Percentiles rank a stretch among this genome's conserved stretches.
Conservation (phyloP, 2,329 filamentous ascomycete genomes). For the Pseudogymnoascus sp. region DNA sequence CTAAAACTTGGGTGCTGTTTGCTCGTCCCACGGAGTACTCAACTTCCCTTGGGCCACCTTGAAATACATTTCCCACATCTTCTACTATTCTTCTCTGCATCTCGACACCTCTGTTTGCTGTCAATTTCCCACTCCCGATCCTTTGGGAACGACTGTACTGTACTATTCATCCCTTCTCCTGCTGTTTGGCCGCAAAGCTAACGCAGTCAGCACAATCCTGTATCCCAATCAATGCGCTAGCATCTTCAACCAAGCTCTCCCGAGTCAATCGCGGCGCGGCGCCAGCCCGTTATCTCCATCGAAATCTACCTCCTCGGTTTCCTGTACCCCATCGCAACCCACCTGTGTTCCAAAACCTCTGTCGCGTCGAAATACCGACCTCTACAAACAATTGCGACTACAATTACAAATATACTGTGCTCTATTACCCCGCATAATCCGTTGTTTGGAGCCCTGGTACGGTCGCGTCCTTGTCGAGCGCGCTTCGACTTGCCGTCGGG, state of each 20-base stretch:
- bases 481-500: background rate
- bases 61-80: background rate
- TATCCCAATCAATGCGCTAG: background rate
- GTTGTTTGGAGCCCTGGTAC: background rate
- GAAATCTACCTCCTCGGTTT: background rate
- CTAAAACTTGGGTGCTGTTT: background rate
- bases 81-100: background rate
- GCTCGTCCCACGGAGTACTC: background rate
- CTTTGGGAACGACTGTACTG: background rate
- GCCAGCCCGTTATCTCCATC: background rate
- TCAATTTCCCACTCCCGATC: background rate
- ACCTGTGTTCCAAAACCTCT: background rate
- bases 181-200: background rate
- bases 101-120: background rate
- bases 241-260: background rate
- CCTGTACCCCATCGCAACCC: background rate
- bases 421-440: background rate
- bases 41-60: background rate
- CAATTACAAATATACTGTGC: background rate
- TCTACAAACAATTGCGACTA: background rate
- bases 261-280: background rate
- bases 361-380: background rate
- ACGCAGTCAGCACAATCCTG: background rate
- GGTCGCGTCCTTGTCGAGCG: background rate
- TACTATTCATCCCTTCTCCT: background rate